Percentiles rank a stretch among this genome's conserved stretches.
These are phyloP conservation scores for Chaetomium cochliodes DNA, from an alignment of 495 filamentous ascomycete genomes.

Conservation along the genomic window DNA sequence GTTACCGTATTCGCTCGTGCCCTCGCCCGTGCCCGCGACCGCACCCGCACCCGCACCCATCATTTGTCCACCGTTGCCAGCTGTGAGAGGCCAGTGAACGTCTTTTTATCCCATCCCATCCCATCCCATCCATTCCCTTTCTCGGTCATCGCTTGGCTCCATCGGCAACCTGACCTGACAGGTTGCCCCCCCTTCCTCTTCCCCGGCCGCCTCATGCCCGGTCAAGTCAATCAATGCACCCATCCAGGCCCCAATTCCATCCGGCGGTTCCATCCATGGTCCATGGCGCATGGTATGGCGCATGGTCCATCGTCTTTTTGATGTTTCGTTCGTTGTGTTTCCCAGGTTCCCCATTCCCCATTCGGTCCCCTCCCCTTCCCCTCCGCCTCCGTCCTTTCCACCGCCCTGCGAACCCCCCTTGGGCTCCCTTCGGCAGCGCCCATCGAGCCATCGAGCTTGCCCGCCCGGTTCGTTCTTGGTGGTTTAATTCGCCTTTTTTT, in stretches of 20 bases:
- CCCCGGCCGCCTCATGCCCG: background rate
- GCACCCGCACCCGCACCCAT: background rate
- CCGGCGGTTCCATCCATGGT: constrained; percentile 6
- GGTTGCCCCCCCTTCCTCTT: background rate
- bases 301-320: background rate
- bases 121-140: constrained; percentile 12
- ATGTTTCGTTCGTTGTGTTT: constrained; percentile 12
- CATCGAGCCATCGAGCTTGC: constrained; percentile 4
- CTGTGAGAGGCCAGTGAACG: background rate
- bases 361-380: background rate
- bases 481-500: constrained; percentile 49
- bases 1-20: too few relatives aligned
- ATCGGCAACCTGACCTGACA: constrained; percentile 9
- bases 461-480: constrained; percentile 29
- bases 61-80: background rate
- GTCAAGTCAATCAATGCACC: constrained; percentile 6
- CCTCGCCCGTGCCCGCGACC: too few relatives aligned
- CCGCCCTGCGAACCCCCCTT: background rate
- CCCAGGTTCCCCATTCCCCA: constrained; percentile 19
- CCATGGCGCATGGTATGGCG: too few relatives aligned
- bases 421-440: constrained; percentile 2
- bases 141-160: constrained; percentile 20
- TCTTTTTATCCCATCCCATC: background rate
- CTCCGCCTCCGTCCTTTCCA: constrained; percentile 9
- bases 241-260: constrained; percentile 13